Conservation (phyloP, 1,284 basidiomycete species). For the Pseudozyma tsukubaensis region DNA sequence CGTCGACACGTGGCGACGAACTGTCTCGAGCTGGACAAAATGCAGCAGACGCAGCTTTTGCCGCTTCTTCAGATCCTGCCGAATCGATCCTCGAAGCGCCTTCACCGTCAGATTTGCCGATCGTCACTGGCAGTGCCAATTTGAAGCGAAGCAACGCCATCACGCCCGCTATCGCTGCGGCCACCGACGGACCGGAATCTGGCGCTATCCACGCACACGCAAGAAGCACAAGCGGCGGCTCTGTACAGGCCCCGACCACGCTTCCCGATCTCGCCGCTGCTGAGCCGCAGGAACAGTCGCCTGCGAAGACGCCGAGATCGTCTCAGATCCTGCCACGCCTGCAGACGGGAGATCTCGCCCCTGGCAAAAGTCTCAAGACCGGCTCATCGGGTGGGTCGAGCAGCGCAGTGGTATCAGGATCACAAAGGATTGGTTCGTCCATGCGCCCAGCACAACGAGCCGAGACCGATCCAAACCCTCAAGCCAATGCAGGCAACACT, state of each 20-base stretch:
- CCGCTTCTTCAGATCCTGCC: constrained; percentile 19
- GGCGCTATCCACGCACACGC: not conserved
- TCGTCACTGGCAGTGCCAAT: constrained; percentile 27
- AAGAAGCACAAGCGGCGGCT: constrained; percentile 10
- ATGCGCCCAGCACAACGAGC: constrained; percentile 14
- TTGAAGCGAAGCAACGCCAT: constrained; percentile 54
- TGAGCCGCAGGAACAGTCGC: not conserved
- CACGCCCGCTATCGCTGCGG: constrained; percentile 23
- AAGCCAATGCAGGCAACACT: not conserved
- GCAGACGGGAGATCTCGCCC: constrained; percentile 11
- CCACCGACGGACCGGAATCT: constrained; percentile 9
- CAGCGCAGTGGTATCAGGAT: constrained; percentile 19
- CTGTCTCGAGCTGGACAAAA: constrained; percentile 28
- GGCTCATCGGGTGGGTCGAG: constrained; percentile 8
- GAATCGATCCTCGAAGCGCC: constrained; percentile 17
- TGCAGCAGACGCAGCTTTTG: constrained; percentile 40
- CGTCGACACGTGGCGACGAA: constrained; percentile 20
- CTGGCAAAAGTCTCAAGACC: not conserved
- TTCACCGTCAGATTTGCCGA: constrained; percentile 33
- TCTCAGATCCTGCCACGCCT: constrained; percentile 16
- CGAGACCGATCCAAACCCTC: constrained; percentile 26
- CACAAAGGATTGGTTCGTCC: constrained; percentile 3
- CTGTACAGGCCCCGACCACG: not conserved
- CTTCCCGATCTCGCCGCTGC: not conserved
- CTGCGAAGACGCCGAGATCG: not conserved